Evolutionary conservation across 768 basidiomycete species (phyloP).

Genomic region (Suillus ampliporus): DNA sequence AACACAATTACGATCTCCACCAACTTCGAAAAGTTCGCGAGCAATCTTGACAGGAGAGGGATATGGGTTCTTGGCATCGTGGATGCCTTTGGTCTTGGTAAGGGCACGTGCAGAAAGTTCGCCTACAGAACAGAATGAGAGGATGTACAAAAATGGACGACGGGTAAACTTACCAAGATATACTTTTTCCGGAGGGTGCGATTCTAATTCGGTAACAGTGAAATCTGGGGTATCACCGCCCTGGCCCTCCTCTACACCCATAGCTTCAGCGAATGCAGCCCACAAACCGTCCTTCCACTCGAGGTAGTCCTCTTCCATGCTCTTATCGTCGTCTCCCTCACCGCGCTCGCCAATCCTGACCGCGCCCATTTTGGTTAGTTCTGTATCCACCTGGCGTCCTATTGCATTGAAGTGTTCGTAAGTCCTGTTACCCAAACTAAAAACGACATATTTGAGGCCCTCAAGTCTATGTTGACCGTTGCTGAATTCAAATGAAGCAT

Average conservation of each 20-base stretch:
- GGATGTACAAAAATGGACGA: background rate
- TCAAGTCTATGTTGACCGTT: conserved; percentile 76
- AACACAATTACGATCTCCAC: conserved; percentile 85
- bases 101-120: conserved; percentile 96
- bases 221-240: conserved; percentile 96
- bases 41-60: conserved; percentile 79
- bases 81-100: conserved; percentile 92
- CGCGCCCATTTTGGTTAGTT: conserved; percentile 81
- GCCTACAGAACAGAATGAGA: conserved; percentile 48
- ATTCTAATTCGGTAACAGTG: conserved; percentile 80
- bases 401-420: conserved; percentile 98
- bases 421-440: conserved; percentile 90
- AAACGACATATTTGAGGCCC: conserved; percentile 93
- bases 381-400: conserved; percentile 75
- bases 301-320: conserved; percentile 99
- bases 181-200: conserved; percentile 84
- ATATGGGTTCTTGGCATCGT: conserved; percentile 98
- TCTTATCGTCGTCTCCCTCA: conserved; percentile 99
- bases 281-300: conserved; percentile 99
- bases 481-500: conserved; percentile 87
- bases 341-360: conserved; percentile 86
- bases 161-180: conserved; percentile 76
- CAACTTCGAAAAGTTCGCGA: conserved; percentile 83
- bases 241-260: conserved; percentile 95
- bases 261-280: conserved; percentile 79